Conservation (phyloP, 2,329 filamentous ascomycete genomes). For the Pseudomassariella vexata region DNA sequence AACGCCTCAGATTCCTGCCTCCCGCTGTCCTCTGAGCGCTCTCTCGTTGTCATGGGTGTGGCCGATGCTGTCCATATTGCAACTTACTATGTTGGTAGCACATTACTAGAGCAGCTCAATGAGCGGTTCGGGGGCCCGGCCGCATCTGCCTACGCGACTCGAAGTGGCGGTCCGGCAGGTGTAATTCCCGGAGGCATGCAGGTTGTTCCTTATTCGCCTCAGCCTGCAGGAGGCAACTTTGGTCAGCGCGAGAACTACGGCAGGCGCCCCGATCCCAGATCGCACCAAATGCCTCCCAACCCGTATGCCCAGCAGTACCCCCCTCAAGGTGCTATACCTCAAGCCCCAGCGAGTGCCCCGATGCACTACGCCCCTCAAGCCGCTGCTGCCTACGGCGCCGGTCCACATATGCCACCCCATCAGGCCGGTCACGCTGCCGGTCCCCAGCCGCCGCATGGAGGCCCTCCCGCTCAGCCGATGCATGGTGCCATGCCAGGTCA, state of each 20-base stretch:
- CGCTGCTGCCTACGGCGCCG: slow-evolving; percentile 67
- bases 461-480: slow-evolving; percentile 70
- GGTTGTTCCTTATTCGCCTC: slow-evolving; percentile 95
- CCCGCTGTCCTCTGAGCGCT: slow-evolving; percentile 91
- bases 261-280: slow-evolving; percentile 65
- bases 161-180: slow-evolving; percentile 87
- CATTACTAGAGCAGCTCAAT: slow-evolving; percentile 93
- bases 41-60: slow-evolving; percentile 95
- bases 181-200: slow-evolving; percentile 97
- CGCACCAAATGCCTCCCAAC: slow-evolving; percentile 70
- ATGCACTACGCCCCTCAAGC: slow-evolving; percentile 80
- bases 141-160: slow-evolving; percentile 94
- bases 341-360: slow-evolving; percentile 56
- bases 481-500: slow-evolving; percentile 65
- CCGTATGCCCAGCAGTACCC: slow-evolving; percentile 73
- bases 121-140: slow-evolving; percentile 94
- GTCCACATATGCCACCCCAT: slow-evolving; percentile 72
- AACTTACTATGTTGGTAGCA: slow-evolving; percentile 97
- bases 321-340: slow-evolving; percentile 51
- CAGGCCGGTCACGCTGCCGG: slow-evolving; percentile 57
- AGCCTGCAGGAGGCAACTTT: slow-evolving; percentile 87
- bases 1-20: slow-evolving; percentile 95
- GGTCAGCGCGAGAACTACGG: slow-evolving; percentile 82
- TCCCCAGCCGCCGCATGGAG: slow-evolving; percentile 57
- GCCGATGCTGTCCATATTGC: slow-evolving; percentile 98